These are phyloP conservation scores for Leishmania major DNA, from an alignment of 208 protist species.

Conservation along the genomic window DNA sequence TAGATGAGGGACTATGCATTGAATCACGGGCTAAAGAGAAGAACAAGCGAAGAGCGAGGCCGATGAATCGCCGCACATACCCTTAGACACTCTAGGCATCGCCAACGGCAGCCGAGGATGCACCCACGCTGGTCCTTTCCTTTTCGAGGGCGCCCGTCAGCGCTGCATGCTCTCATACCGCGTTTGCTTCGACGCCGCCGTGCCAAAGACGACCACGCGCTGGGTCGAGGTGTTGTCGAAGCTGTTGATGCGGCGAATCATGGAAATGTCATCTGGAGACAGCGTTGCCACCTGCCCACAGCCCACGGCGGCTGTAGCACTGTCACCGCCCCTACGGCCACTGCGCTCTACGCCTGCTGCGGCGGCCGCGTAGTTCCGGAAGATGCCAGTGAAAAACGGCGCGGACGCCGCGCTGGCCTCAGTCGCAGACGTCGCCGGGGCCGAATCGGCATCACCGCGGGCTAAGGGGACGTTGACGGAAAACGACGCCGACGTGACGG, in stretches of 20 bases:
- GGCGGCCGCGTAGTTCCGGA: neutral
- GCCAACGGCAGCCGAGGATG: neutral
- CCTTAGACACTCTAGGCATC: neutral
- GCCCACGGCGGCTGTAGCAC: neutral
- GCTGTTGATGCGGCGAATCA: constrained; percentile 83
- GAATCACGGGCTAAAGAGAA: neutral
- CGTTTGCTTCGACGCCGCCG: constrained; percentile 24
- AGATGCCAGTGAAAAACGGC: neutral
- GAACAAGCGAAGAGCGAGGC: neutral
- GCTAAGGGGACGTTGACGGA: neutral
- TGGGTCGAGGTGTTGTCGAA: constrained; percentile 81
- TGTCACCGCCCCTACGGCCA: neutral
- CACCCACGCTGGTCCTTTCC: neutral
- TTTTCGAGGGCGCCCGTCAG: neutral
- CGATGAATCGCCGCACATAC: neutral
- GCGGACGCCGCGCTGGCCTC: neutral
- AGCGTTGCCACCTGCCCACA: constrained; percentile 47
- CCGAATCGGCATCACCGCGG: neutral
- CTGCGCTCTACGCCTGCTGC: neutral
- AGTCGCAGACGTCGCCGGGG: neutral
- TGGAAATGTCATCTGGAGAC: constrained; percentile 65
- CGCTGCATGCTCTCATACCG: constrained; percentile 3
- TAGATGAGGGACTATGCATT: neutral
- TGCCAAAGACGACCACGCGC: constrained; percentile 76
- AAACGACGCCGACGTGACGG: neutral